Percentiles rank a stretch among this genome's conserved stretches.
Evolutionary conservation across 208 protist genomes (phyloP).

Genomic region (Phytomonas francai): DNA sequence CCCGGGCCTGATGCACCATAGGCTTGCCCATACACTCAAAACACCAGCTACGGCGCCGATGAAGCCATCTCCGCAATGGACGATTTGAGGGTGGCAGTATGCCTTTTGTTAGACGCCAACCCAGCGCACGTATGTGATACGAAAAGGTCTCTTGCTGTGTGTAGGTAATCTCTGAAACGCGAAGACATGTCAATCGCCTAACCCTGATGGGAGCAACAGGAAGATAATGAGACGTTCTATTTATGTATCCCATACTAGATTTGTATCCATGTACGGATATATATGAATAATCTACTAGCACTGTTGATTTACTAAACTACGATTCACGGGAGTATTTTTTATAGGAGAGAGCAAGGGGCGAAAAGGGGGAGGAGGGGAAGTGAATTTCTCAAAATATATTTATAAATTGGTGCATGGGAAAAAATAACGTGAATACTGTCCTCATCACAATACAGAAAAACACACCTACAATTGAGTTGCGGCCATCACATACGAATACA

Average conservation of each 20-base stretch:
- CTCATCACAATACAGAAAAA: neutral
- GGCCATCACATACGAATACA: neutral
- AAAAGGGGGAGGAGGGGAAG: neutral
- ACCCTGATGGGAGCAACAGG: neutral
- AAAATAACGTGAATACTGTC: neutral
- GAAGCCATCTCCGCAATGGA: neutral
- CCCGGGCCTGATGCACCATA: neutral
- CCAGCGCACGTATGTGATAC: neutral
- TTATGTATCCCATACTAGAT: neutral
- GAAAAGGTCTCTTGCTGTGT: neutral
- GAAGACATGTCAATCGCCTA: neutral
- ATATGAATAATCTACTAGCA: neutral
- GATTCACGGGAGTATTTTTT: neutral
- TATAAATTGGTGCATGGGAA: neutral
- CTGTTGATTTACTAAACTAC: neutral
- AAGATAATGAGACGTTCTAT: neutral
- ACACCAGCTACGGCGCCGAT: neutral
- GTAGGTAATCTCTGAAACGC: neutral
- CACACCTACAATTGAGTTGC: neutral
- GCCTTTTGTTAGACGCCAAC: neutral
- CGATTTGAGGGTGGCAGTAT: neutral
- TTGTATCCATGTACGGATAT: neutral
- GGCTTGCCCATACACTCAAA: neutral
- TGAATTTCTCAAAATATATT: neutral
- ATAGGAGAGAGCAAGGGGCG: neutral